Conservation (phyloP, 768 basidiomycete species). For the Mycena vitilis region DNA sequence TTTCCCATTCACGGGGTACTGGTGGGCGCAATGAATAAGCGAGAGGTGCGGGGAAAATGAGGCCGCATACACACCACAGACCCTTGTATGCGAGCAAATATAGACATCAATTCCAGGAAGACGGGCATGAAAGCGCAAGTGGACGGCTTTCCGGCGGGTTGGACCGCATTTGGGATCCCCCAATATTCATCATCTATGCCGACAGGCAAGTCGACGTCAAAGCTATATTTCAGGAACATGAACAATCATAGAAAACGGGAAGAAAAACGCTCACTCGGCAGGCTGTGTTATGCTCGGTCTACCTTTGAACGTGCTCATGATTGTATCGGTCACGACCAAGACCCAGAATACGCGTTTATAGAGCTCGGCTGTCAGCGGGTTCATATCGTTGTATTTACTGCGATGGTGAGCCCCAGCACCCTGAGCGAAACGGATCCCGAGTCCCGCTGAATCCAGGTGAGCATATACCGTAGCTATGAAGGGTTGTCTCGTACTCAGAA, state of each 20-base stretch:
- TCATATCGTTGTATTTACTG: conserved; percentile 42
- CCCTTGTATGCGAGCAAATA: conserved; percentile 19
- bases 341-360: conserved; percentile 70
- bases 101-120: conserved; percentile 11
- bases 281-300: conserved; percentile 73
- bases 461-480: neutral
- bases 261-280: conserved; percentile 65
- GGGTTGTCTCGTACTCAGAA: too few relatives aligned
- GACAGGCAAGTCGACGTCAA: conserved; percentile 72
- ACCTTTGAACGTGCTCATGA: conserved; percentile 63
- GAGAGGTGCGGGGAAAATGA: neutral
- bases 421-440: conserved; percentile 70
- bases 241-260: too few relatives aligned
- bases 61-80: conserved; percentile 6
- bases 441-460: conserved; percentile 50
- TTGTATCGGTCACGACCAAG: conserved; percentile 45
- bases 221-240: too few relatives aligned
- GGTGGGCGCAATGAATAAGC: neutral
- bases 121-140: neutral
- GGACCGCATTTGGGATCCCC: conserved; percentile 1
- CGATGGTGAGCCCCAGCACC: conserved; percentile 72
- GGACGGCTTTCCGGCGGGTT: conserved; percentile 9
- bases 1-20: conserved; percentile 24
- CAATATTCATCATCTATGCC: conserved; percentile 50
- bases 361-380: conserved; percentile 63